Percentiles rank a stretch among this genome's conserved stretches.
Evolutionary conservation across 2,329 filamentous ascomycete species (phyloP).

Genomic region (Chaetomiaceae sp.): DNA sequence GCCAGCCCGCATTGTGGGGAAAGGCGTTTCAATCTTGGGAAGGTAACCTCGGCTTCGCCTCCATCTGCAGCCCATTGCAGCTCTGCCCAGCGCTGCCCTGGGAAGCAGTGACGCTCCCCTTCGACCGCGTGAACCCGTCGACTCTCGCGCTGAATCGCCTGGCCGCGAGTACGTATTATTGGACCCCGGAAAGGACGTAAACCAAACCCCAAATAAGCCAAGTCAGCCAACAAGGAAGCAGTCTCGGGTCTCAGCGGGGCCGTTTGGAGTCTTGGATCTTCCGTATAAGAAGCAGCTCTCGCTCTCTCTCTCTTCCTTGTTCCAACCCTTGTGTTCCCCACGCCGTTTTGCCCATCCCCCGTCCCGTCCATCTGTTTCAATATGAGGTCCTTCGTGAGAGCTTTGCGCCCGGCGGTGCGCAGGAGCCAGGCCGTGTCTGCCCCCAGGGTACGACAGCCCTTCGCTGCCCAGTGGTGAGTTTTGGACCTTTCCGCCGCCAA

Average conservation of each 20-base stretch:
- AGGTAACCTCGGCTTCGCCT: constrained; percentile 20
- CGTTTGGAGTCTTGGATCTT: background rate
- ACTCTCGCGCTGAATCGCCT: background rate
- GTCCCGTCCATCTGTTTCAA: constrained; percentile 8
- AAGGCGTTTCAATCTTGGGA: background rate
- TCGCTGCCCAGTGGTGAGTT: constrained; percentile 24
- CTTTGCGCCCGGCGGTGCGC: constrained; percentile 47
- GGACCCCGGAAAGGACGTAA: too few species aligned
- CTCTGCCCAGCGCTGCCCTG: too few species aligned
- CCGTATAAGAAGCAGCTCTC: constrained; percentile 4
- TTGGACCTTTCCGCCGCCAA: too few species aligned
- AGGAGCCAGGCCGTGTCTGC: constrained; percentile 36
- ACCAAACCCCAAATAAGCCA: too few species aligned
- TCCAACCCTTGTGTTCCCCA: background rate
- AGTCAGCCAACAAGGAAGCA: too few species aligned
- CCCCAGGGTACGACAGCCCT: constrained; percentile 30
- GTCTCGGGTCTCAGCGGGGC: background rate
- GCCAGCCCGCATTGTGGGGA: constrained; percentile 9
- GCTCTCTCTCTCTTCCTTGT: background rate
- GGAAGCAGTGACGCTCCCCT: background rate
- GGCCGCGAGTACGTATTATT: too few species aligned
- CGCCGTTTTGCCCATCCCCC: background rate
- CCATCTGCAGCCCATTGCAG: too few species aligned
- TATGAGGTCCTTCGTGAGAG: constrained; percentile 48
- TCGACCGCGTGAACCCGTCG: constrained; percentile 9